These are phyloP conservation scores for Aspergillus pseudotamarii DNA, from an alignment of 2,329 filamentous ascomycete species.

Conservation along the genomic window DNA sequence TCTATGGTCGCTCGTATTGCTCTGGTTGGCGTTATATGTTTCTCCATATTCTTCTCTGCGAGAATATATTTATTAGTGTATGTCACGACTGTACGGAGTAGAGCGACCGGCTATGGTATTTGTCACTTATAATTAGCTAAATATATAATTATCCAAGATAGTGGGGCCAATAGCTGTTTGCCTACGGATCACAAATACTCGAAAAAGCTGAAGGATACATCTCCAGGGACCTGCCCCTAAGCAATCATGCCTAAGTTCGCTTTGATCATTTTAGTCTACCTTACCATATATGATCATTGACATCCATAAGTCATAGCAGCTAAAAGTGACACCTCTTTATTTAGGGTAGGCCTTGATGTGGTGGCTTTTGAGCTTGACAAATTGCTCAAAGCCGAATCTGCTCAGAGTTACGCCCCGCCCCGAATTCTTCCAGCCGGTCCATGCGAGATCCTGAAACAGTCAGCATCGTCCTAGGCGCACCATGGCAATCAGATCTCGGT, in stretches of 20 bases:
- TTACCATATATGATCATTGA: not conserved
- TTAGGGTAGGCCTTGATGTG: conserved; percentile 80
- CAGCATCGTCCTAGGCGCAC: not conserved
- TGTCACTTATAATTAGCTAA: not conserved
- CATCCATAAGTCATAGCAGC: not conserved
- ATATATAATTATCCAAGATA: not conserved
- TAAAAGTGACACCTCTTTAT: conserved; percentile 29
- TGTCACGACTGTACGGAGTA: no score
- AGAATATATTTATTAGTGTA: not conserved
- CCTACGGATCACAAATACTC: not conserved
- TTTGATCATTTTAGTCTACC: not conserved
- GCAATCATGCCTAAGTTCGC: not conserved
- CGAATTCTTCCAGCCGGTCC: conserved; percentile 97
- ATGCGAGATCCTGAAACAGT: conserved; percentile 74
- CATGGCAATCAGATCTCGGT: not conserved
- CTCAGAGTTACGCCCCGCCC: conserved; percentile 89
- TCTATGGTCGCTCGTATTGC: not conserved
- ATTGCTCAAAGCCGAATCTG: conserved; percentile 90
- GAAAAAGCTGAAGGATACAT: not conserved
- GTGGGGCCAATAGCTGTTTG: not conserved
- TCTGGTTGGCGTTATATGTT: not conserved
- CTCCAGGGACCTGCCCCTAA: not conserved
- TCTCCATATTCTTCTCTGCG: not conserved
- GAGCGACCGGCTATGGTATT: not conserved
- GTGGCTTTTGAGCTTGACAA: conserved; percentile 94